Percentiles rank a stretch among this genome's conserved stretches.
These are phyloP conservation scores for Cordyceps tenuipes DNA, from an alignment of 2,329 filamentous ascomycete species.

Conservation along the genomic window DNA sequence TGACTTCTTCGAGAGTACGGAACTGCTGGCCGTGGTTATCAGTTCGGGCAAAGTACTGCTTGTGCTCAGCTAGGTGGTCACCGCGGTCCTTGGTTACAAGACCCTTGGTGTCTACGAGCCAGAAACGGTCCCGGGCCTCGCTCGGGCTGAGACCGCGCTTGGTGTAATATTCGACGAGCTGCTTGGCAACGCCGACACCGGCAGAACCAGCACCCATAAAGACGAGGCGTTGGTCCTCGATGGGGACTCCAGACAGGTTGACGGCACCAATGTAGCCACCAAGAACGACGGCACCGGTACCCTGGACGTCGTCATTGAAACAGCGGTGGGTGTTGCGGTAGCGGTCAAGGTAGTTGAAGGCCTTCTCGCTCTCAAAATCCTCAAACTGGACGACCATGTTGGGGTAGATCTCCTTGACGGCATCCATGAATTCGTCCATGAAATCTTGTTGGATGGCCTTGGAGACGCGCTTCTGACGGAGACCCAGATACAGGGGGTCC, in stretches of 20 bases:
- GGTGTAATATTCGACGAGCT: slow-evolving; percentile 95
- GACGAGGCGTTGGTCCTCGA: slow-evolving; percentile 86
- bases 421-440: slow-evolving; percentile 95
- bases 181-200: slow-evolving; percentile 94
- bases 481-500: slow-evolving; percentile 79
- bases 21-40: slow-evolving; percentile 62
- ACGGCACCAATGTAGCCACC: slow-evolving; percentile 70
- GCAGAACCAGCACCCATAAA: slow-evolving; percentile 95
- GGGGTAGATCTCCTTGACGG: slow-evolving; percentile 64
- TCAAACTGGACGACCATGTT: slow-evolving; percentile 82
- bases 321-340: slow-evolving; percentile 86
- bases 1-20: slow-evolving; percentile 79
- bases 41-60: slow-evolving; percentile 59
- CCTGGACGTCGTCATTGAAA: slow-evolving; percentile 99
- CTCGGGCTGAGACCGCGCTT: slow-evolving; percentile 83
- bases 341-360: slow-evolving; percentile 85
- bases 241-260: slow-evolving; percentile 74
- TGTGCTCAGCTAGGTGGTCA: slow-evolving; percentile 87
- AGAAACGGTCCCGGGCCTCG: slow-evolving; percentile 85
- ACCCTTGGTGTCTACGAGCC: slow-evolving; percentile 93
- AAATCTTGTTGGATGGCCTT: slow-evolving; percentile 78
- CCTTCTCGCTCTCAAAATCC: slow-evolving; percentile 88
- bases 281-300: slow-evolving; percentile 89
- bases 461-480: slow-evolving; percentile 72
- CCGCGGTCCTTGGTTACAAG: slow-evolving; percentile 89